Evolutionary conservation across 176 grass and related monocot species (phyloP), one percentile per base, ranked within the genome.

Genomic region (Bolboschoenus planiculmis): DNA sequence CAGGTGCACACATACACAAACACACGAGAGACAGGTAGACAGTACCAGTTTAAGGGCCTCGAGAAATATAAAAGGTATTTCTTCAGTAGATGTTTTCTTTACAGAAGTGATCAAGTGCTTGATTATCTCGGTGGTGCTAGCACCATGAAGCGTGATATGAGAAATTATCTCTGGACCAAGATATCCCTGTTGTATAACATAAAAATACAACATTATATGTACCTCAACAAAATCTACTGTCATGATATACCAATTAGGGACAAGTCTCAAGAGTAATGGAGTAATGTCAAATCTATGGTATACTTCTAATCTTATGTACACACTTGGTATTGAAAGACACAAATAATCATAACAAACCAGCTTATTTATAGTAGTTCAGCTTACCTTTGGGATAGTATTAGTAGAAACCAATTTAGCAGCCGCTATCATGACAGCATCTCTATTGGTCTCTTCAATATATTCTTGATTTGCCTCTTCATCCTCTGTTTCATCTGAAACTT

Each of bases 401-500:
- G 89, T 89, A 57, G 91, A 85, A 35, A 98, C 89, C 84, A 98
- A 87, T 84, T 98, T 95, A 84, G 90, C 85, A 42, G 96, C 92
- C 39, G 92, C 96, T 85, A 98, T 93, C 90, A 93, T 98, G 86
- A 93, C 90, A 54, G 87, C 89, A 87, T 98, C 96, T 85, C 87
- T 90, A 36, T 95, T 98, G 48, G 89, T 93, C 59, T 98, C 96
- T 78, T 98, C 96, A 88, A 98, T 91, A 83, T 98, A 95, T 85
- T 98, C 96, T 86, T 91, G 87, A 36, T 93, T 95, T 87, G 96
- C 90, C 81, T 95, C 89, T 87, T 98, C 96, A 87, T 95, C 96
- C 89, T 98, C 96, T 50, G 92, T 98, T 88, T 98, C 96, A 90
- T 95, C 96, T 98, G 90, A 79, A 76, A 66, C 81, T 79, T 5